phyloP scores from a whole-genome alignment of 2,329 filamentous ascomycete species.

The Aschersonia sp. region DNA sequence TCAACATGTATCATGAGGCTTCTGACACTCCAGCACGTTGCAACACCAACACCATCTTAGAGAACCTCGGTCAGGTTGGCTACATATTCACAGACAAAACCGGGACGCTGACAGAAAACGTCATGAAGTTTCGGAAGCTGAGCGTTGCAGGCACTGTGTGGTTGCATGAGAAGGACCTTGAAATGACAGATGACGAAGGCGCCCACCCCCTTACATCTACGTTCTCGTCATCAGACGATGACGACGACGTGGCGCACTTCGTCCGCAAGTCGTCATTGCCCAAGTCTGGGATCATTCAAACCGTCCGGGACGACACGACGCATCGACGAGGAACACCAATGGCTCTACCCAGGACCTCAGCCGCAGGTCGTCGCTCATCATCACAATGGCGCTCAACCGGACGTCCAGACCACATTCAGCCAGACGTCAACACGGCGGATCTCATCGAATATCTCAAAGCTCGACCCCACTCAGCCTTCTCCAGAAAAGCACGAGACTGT shows the following conservation, averaged over 20 bases:
- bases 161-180: conserved; percentile 67
- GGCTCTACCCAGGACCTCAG: conserved; percentile 17
- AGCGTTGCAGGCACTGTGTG: conserved; percentile 81
- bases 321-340: conserved; percentile 9
- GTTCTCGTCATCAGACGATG: background rate
- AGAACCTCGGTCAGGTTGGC: conserved; percentile 80
- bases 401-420: conserved; percentile 34
- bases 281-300: conserved; percentile 14
- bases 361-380: conserved; percentile 27
- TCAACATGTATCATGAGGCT: conserved; percentile 81
- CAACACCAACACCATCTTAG: conserved; percentile 88
- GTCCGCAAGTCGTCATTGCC: conserved; percentile 11
- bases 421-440: conserved; percentile 52
- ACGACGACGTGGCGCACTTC: conserved; percentile 2
- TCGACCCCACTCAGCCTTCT: conserved; percentile 63
- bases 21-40: conserved; percentile 78
- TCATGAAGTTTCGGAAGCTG: conserved; percentile 90
- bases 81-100: conserved; percentile 94
- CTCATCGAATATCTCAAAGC: conserved; percentile 64
- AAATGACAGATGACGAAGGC: conserved; percentile 11
- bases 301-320: conserved; percentile 16
- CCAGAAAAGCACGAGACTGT: conserved; percentile 67
- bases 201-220: background rate
- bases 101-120: conserved; percentile 83
- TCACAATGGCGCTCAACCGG: conserved; percentile 35